phyloP scores from a whole-genome alignment of 148 eudicot species.

The Chenopodium formosanum region DNA sequence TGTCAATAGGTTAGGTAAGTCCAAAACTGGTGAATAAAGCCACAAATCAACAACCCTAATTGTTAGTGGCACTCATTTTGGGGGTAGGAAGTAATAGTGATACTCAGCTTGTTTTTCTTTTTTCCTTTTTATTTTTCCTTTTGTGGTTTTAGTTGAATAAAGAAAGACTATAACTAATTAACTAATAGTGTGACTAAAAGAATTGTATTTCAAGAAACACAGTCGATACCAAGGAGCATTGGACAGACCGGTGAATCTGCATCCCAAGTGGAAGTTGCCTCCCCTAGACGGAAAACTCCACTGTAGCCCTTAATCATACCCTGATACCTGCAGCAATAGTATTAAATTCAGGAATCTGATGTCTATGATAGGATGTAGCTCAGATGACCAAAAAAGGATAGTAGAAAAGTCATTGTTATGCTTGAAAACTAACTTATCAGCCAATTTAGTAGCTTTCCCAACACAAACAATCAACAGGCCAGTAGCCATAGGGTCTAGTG shows the following conservation, averaged over 20 bases:
- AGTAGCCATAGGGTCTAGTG: slow-evolving; percentile 99
- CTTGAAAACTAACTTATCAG: slow-evolving; percentile 59
- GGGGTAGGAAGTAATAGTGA: not conserved
- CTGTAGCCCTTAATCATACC: slow-evolving; percentile 97
- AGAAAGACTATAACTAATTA: not conserved
- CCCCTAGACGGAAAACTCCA: slow-evolving; percentile 91
- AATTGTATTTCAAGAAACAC: not conserved
- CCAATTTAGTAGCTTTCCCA: slow-evolving; percentile 92
- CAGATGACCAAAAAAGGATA: not conserved
- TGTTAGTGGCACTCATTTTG: not conserved
- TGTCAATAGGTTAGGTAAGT: not conserved
- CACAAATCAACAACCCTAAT: not conserved
- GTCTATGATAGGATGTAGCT: not conserved
- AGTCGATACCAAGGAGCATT: slow-evolving; percentile 21
- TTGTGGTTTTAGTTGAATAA: not conserved
- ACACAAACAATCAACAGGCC: slow-evolving; percentile 94
- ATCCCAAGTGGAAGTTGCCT: slow-evolving; percentile 99
- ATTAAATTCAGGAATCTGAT: slow-evolving; percentile 1
- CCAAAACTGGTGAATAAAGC: not conserved
- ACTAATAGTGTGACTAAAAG: slow-evolving; percentile 2
- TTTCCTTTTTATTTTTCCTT: not conserved
- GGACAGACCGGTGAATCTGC: slow-evolving; percentile 95
- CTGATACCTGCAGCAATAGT: slow-evolving; percentile 65
- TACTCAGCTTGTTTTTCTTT: not conserved
- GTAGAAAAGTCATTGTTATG: not conserved